Conservation (phyloP, 352 stramenopile genomes). For the Phytophthora pseudosyringae region DNA sequence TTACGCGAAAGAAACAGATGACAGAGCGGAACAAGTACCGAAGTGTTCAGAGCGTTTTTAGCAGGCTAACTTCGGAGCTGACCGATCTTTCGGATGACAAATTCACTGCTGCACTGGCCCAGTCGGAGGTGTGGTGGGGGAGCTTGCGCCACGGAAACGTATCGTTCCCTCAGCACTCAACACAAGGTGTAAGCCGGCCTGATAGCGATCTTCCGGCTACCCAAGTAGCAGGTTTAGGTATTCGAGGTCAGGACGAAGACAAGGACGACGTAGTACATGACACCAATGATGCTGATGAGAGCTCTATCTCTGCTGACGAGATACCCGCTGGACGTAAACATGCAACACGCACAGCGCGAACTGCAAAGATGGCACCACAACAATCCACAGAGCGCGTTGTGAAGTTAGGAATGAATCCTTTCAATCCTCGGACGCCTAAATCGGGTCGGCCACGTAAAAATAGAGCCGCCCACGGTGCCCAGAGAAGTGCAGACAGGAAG, state of each 20-base stretch:
- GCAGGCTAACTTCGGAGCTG: background rate
- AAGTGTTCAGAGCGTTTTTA: slow-evolving; percentile 4
- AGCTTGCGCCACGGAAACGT: no score
- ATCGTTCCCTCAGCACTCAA: no score
- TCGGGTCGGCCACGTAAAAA: background rate
- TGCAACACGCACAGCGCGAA: background rate
- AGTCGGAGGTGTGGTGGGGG: no score
- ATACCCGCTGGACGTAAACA: no score
- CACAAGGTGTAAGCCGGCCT: no score
- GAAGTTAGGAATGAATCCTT: background rate
- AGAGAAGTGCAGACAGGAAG: background rate
- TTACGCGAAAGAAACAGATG: background rate
- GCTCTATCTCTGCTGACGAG: no score
- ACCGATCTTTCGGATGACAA: background rate
- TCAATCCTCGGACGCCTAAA: background rate
- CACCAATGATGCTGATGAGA: no score
- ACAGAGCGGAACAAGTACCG: slow-evolving; percentile 8
- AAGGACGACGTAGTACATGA: no score
- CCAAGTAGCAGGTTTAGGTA: no score
- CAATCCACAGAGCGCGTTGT: no score
- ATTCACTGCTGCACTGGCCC: background rate
- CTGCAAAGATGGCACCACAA: background rate
- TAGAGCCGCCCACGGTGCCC: background rate
- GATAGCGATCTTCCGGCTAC: no score
- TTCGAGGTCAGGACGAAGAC: no score